Base-by-base conservation (phyloP, 306 rosid genomes). In the Quercus alba region DNA sequence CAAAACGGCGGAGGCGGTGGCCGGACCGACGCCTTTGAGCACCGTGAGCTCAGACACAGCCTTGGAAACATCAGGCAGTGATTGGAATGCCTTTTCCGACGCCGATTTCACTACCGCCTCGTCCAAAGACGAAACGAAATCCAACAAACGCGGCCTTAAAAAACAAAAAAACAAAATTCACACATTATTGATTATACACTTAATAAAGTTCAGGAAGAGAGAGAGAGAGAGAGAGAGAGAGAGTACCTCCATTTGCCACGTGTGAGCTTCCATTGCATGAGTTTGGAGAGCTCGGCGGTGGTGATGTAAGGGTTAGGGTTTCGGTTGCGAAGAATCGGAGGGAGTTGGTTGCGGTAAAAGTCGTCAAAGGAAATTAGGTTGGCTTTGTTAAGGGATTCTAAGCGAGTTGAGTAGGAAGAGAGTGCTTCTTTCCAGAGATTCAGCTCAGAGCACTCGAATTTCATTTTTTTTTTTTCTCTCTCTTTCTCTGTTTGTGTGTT, bases 241-340 rank as follows among this genome's bases (percentile, higher is more conserved):
- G 18, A 4, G 55, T 17, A 94, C 97, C 99, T 86, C 97, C 97
- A 93, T 82, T 95, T 93, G 1, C 99, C 97, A 13, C 97, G 97
- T 3, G 94, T 81, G 88, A 94, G 97, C 88, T 93, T 94, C 97
- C 97, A 94, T 54, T 86, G 94, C 97, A 95, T 93, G 84, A 95
- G 91, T 28, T 72, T 81, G 76, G 93, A 86, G 85, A 95, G 99
- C 70, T 93, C 97, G 10, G 86, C 19, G 33, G 87, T 79, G 72
- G 97, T 88, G 85, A 93, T 69, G 82, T 85, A 79, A 49, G 97
- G 90, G 79, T 80, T 91, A 95, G 97, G 99, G 95, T 89, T 94
- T 68, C 99, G 93, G 2, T 80, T 79, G 82, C 25, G 94, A 77
- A 94, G 77, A 49, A 93, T 88, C 11, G 76, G 77, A 71, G 96